phyloP scores from a whole-genome alignment of 306 rosid genomes.

The Vigna nakashimae region DNA sequence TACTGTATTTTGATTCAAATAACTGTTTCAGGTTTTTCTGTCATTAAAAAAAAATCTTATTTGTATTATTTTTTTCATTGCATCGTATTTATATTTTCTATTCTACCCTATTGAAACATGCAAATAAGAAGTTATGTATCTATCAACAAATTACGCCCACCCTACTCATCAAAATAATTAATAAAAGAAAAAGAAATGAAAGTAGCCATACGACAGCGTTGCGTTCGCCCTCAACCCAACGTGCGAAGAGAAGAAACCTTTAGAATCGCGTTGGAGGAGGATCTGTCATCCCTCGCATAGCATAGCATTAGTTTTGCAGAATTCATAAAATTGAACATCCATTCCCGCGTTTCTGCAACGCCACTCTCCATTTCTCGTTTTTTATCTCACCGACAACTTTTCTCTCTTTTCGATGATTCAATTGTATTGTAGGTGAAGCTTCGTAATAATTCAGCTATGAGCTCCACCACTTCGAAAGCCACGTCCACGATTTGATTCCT shows the following conservation, averaged over 20 bases:
- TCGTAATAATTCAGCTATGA: conserved; percentile 7
- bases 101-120: not conserved
- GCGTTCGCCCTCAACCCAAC: conserved; percentile 27
- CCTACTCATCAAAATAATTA: conserved; percentile 7
- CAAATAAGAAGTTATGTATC: not conserved
- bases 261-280: conserved; percentile 44
- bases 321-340: conserved; percentile 47
- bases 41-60: too few relatives aligned
- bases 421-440: conserved; percentile 22
- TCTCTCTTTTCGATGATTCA: conserved; percentile 17
- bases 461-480: conserved; percentile 45
- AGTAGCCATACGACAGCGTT: conserved; percentile 38
- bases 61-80: too few relatives aligned
- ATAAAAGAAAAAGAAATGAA: not conserved
- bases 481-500: conserved; percentile 57
- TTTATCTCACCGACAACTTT: conserved; percentile 9
- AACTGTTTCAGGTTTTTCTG: too few relatives aligned
- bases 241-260: conserved; percentile 21
- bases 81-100: not conserved
- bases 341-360: conserved; percentile 30
- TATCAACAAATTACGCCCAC: not conserved
- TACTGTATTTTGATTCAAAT: not conserved
- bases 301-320: conserved; percentile 38
- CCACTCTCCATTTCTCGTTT: not conserved
- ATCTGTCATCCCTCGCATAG: conserved; percentile 38